These are phyloP conservation scores for Aschersonia sp. DNA, from an alignment of 2,329 filamentous ascomycete genomes.

Conservation along the genomic window DNA sequence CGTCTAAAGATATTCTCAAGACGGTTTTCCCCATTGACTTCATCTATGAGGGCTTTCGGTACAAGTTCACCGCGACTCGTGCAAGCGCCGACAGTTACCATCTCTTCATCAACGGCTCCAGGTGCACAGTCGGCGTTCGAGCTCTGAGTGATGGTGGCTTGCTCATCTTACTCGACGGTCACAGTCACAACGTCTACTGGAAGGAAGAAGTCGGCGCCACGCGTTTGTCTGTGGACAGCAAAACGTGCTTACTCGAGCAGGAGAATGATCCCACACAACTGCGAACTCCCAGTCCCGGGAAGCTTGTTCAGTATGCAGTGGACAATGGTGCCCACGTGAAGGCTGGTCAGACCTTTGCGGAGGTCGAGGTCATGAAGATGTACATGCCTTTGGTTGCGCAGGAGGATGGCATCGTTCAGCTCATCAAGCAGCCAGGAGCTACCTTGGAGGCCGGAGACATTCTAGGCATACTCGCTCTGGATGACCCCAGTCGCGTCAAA, in stretches of 20 bases:
- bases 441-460: conserved; percentile 96
- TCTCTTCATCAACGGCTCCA: conserved; percentile 97
- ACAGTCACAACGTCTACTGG: conserved; percentile 98
- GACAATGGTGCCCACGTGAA: conserved; percentile 89
- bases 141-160: conserved; percentile 89
- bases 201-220: conserved; percentile 97
- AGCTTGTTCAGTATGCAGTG: conserved; percentile 94
- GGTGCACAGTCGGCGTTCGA: conserved; percentile 84
- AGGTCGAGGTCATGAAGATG: conserved; percentile 99
- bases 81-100: conserved; percentile 91
- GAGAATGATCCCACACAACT: conserved; percentile 98
- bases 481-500: conserved; percentile 93
- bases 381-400: conserved; percentile 96
- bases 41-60: conserved; percentile 91
- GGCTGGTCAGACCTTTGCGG: conserved; percentile 84
- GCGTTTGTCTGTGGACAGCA: conserved; percentile 89
- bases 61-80: conserved; percentile 95
- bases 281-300: conserved; percentile 85
- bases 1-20: conserved; percentile 90
- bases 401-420: conserved; percentile 90
- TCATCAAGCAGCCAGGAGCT: conserved; percentile 98
- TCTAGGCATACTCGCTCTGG: conserved; percentile 87
- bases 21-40: conserved; percentile 97
- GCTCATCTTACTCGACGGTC: conserved; percentile 76
- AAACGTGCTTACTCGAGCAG: conserved; percentile 94